phyloP scores from a whole-genome alignment of 441 rosid species.

The Populus hybrid region DNA sequence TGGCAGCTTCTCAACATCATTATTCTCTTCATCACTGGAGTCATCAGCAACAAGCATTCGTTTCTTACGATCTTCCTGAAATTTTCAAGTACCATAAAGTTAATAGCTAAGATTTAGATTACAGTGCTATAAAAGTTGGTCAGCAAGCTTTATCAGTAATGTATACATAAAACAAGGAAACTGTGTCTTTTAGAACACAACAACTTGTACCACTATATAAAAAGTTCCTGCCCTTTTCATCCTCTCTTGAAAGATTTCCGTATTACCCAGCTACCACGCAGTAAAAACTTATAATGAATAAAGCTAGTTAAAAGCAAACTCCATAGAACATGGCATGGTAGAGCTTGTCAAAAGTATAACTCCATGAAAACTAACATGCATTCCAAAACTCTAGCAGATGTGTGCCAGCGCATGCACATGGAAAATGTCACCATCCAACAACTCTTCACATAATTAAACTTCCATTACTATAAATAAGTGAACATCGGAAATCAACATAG shows the following conservation, averaged over 20 bases:
- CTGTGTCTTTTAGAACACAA: neutral
- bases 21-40: constrained; percentile 69
- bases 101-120: neutral
- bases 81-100: constrained; percentile 7
- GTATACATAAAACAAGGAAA: neutral
- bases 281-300: too few relatives aligned
- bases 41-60: constrained; percentile 75
- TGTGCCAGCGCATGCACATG: neutral
- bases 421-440: too few relatives aligned
- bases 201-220: too few relatives aligned
- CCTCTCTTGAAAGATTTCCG: too few relatives aligned
- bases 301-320: neutral
- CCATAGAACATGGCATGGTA: neutral
- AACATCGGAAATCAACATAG: neutral
- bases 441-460: too few relatives aligned
- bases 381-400: neutral
- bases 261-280: too few relatives aligned
- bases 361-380: neutral
- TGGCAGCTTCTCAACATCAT: constrained; percentile 38
- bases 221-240: too few relatives aligned
- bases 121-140: neutral
- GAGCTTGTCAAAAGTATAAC: too few relatives aligned
- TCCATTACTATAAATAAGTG: neutral
- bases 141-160: neutral
- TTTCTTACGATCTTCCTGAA: constrained; percentile 73